Base-by-base conservation (phyloP, 495 filamentous ascomycete genomes). In the Penicillium paxilli region DNA sequence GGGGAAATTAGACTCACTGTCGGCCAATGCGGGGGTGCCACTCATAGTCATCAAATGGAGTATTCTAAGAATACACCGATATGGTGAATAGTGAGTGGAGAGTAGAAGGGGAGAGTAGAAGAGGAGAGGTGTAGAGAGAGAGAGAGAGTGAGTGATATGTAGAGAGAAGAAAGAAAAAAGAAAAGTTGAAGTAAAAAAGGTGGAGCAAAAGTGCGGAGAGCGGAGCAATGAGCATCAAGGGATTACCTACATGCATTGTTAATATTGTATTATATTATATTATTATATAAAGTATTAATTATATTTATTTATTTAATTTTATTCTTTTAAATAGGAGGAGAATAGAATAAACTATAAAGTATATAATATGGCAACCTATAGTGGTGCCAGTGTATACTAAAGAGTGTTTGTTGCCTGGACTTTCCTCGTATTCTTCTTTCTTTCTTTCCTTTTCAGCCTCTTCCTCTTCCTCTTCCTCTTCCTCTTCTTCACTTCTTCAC, bases 1-100 rank as follows among this genome's bases (percentile, higher is more conserved):
- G 2, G 35, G 35, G 35, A 17, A 38, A 38, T 17, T 2, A 17
- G n/a, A 53, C 42, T 46, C 14, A 54, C 52, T 37, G 44, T 54
- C 52, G n/a, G 44, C 47, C 44, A 41, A 23, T 21, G 51, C 24
- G 19, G 24, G 26, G 42, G 19, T 11, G n/a, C 26, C 30, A 30
- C 20, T 30, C 41, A 53, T 42, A 16, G 17, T 40, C 11, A 14
- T 40, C 35, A 40, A 16, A 32, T 10, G 5, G n/a, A 32, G 1
- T 32, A n/a, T n/a, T n/a, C n/a, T n/a, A n/a, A 12, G 30, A 32
- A 32, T 14, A 32, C 11, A 32, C n/a, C 8, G 24, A 22, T 10
- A 32, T 41, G 33, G 42, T 45, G 6, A 21, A 30, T 8, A 30
- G 9, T 30, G 26, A 32, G n/a, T n/a, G n/a, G n/a, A n/a, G n/a